These are phyloP conservation scores for Daldinia childiae DNA, from an alignment of 495 filamentous ascomycete genomes.

Conservation along the genomic window DNA sequence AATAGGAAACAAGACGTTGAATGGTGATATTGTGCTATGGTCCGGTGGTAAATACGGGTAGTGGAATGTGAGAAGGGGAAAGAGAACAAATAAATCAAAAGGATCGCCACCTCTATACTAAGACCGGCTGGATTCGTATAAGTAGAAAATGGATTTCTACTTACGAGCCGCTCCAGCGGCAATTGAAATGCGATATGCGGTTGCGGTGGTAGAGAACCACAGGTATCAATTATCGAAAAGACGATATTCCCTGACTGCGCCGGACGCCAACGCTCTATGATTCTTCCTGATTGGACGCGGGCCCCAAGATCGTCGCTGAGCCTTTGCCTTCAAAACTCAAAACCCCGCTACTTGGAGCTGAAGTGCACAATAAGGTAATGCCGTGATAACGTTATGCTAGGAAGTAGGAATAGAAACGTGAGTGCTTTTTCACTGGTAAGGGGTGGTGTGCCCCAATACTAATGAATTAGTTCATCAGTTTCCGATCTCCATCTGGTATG, in stretches of 20 bases:
- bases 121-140: not conserved
- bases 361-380: no score
- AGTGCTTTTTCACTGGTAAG: not conserved
- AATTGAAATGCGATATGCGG: not conserved
- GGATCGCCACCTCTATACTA: not conserved
- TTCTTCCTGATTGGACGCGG: not conserved
- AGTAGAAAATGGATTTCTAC: not conserved
- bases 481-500: not conserved
- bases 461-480: not conserved
- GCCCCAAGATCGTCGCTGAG: not conserved
- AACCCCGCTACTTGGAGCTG: not conserved
- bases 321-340: not conserved
- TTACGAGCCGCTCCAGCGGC: not conserved
- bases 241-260: not conserved
- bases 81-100: not conserved
- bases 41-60: not conserved
- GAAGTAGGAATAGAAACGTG: not conserved
- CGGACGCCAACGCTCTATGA: not conserved
- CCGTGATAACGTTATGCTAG: not conserved
- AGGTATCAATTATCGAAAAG: constrained; percentile 9
- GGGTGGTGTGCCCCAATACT: not conserved
- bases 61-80: not conserved
- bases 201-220: not conserved
- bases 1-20: not conserved
- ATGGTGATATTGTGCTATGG: not conserved